Evolutionary conservation across 176 grass and related monocot genomes (phyloP), one percentile per base, ranked within the genome.

Genomic region (Rhynchospora pubera): DNA sequence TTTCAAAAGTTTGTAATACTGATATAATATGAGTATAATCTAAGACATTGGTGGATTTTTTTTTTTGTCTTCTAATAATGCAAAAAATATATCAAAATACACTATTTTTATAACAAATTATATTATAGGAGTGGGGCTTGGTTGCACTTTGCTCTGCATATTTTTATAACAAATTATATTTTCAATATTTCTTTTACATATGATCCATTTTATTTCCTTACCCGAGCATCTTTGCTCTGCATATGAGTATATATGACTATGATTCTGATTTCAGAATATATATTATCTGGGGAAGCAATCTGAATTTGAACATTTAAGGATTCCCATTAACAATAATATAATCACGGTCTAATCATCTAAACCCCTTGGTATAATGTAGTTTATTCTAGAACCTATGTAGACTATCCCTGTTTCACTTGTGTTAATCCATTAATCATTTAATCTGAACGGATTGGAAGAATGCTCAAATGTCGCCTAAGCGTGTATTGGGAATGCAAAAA

Each of bases 401-500:
- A 77, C 50, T 26, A 75, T 77, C 50, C 55, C 72, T 77, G 72
- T 77, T 77, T 28, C 72, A 56, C 72, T 16, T 77, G 72, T 77
- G 72, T 45, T 80, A 65, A 66, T 52, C 44, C 63, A 64, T 81
- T 81, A 81, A 53, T 67, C 44, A 64, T 65, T 24, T 67, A 67
- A 63, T 67, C 21, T 65, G 62, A 82, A 82, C 23, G 5, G 57
- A 82, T 53, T 14, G 5, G 57, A 32, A 65, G 79, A 50, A 82
- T 82, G 79, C 59, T 52, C 58, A 80, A 82, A 82, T 82, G 79
- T 82, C 79, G 39, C 62, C 45, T 53, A 50, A 67, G 43, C 61
- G 79, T 65, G 79, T 82, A 65, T 82, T 66, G 79, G 79, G 79
- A 82, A 82, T 66, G 26, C 59, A 66, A 80, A 66, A 80, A 53